Percentiles rank a stretch among this genome's conserved stretches.
Conservation (phyloP, 352 stramenopile species). For the Phytophthora brassicae region DNA sequence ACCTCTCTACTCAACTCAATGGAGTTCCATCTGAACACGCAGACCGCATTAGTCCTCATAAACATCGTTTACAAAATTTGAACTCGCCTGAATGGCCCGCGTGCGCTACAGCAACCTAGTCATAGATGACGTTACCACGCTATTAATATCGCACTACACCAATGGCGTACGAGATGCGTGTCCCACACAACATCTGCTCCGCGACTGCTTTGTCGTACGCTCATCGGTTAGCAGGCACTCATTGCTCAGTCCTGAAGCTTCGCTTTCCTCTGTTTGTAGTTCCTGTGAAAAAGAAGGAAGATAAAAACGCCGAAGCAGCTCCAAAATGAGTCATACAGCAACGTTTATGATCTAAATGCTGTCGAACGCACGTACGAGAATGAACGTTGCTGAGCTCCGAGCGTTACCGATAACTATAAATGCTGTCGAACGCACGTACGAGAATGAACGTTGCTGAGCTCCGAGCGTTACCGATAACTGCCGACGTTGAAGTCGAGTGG, state of each 20-base stretch:
- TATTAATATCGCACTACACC: neutral
- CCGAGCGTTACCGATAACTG: no score
- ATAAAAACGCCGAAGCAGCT: no score
- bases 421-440: no score
- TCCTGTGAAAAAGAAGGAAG: no score
- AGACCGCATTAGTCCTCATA: neutral
- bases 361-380: no score
- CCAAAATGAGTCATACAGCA: no score
- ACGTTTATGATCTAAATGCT: no score
- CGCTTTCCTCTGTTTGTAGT: no score
- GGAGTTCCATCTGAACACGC: neutral
- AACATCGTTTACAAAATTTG: neutral
- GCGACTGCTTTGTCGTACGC: conserved; percentile 5
- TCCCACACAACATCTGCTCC: conserved; percentile 14
- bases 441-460: no score
- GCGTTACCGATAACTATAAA: no score
- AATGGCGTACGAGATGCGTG: conserved; percentile 17
- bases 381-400: no score
- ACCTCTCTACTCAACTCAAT: neutral
- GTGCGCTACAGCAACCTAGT: neutral
- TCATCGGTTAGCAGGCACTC: neutral
- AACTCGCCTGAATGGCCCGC: neutral
- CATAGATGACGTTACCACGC: no score
- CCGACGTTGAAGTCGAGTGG: conserved; percentile 24
- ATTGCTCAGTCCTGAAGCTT: neutral